phyloP scores from a whole-genome alignment of 768 basidiomycete genomes.

The Pleurotus eryngii region DNA sequence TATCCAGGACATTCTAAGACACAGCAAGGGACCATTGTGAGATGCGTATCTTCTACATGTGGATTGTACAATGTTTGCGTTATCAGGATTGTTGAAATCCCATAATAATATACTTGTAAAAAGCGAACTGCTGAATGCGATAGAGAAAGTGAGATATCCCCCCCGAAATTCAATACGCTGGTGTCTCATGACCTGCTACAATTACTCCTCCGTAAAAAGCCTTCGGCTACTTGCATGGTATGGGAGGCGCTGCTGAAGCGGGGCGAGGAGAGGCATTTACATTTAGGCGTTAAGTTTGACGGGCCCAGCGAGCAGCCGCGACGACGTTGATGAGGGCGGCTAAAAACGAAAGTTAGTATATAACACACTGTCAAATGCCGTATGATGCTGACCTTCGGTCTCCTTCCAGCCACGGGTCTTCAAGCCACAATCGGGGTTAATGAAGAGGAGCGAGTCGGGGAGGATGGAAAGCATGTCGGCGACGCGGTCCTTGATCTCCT shows the following conservation, averaged over 20 bases:
- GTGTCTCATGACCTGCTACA: slow-evolving; percentile 28
- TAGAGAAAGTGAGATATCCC: too few relatives aligned
- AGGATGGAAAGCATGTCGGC: slow-evolving; percentile 80
- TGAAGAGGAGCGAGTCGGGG: slow-evolving; percentile 75
- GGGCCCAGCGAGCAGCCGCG: slow-evolving; percentile 90
- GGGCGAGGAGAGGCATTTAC: slow-evolving; percentile 36
- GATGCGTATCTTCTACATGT: slow-evolving; percentile 11
- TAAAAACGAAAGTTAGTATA: slow-evolving; percentile 18
- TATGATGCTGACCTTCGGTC: slow-evolving; percentile 62
- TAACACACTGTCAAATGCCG: not conserved
- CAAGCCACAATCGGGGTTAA: slow-evolving; percentile 98
- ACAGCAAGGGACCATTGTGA: not conserved
- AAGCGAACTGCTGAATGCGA: not conserved
- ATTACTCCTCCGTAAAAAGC: slow-evolving; percentile 45
- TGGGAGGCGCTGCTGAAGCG: slow-evolving; percentile 91
- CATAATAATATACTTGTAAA: not conserved
- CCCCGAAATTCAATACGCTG: too few relatives aligned
- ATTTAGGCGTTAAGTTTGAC: slow-evolving; percentile 75
- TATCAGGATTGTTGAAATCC: slow-evolving; percentile 81
- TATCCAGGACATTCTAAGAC: not conserved
- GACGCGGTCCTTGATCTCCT: slow-evolving; percentile 94
- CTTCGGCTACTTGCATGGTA: too few relatives aligned
- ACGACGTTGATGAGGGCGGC: slow-evolving; percentile 85
- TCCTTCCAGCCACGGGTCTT: slow-evolving; percentile 99
- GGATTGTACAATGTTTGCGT: slow-evolving; percentile 17